A percentile compares a stretch with the other conserved stretches of the same genome.
phyloP scores from a whole-genome alignment of 345 rosid genomes.

The Anastatica hierochuntica region DNA sequence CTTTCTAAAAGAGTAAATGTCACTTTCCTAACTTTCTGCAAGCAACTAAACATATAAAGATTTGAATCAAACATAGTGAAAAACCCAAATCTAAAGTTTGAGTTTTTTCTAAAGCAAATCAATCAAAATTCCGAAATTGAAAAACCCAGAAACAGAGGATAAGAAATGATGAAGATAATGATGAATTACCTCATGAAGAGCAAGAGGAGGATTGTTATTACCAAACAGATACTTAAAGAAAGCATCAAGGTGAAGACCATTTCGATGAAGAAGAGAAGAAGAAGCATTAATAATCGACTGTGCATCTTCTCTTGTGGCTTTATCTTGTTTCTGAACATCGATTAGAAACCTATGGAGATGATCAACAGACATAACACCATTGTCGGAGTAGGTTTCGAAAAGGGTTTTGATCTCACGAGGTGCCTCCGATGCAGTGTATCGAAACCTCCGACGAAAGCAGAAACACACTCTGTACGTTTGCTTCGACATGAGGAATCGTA shows the following conservation, averaged over 20 bases:
- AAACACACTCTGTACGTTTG: slow-evolving; percentile 58
- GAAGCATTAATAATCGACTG: slow-evolving; percentile 32
- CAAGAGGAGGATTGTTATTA: slow-evolving; percentile 44
- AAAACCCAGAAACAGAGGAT: neutral
- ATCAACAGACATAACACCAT: slow-evolving; percentile 40
- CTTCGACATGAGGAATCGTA: slow-evolving; percentile 14
- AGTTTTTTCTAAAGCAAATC: no score
- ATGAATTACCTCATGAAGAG: slow-evolving; percentile 33
- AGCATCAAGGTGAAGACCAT: slow-evolving; percentile 42
- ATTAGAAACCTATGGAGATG: slow-evolving; percentile 43
- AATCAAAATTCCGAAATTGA: no score
- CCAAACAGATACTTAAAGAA: slow-evolving; percentile 58
- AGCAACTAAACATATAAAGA: neutral
- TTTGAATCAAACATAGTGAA: no score
- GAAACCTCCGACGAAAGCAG: slow-evolving; percentile 51
- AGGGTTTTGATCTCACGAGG: slow-evolving; percentile 47
- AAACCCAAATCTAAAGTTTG: no score
- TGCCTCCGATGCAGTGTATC: slow-evolving; percentile 38
- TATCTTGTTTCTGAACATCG: slow-evolving; percentile 47
- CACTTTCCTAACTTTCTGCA: neutral
- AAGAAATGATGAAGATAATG: no score
- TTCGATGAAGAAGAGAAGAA: slow-evolving; percentile 37
- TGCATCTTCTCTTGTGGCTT: slow-evolving; percentile 43
- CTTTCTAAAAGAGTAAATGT: neutral
- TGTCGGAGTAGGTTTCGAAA: slow-evolving; percentile 50